Conservation (phyloP, 176 grass and related monocot genomes). For the Oryza meridionalis region DNA sequence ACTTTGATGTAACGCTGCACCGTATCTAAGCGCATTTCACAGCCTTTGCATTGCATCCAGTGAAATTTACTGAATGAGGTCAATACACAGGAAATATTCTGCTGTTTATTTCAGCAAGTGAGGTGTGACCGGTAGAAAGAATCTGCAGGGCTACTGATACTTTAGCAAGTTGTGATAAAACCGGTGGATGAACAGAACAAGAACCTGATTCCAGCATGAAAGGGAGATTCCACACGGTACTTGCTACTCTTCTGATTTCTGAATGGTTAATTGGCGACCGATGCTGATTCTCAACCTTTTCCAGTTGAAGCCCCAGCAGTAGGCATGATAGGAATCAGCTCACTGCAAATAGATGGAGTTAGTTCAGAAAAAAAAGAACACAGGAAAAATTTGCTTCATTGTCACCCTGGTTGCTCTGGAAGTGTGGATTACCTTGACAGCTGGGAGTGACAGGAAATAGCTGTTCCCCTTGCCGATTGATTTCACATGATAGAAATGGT, state of each 20-base stretch:
- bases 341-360: slow-evolving; percentile 4
- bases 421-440: neutral
- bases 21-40: neutral
- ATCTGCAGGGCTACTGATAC: neutral
- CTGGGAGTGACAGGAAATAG: slow-evolving; percentile 12
- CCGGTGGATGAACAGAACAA: slow-evolving; percentile 13
- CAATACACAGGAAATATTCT: neutral
- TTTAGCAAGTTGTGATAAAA: slow-evolving; percentile 20
- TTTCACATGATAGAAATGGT: neutral
- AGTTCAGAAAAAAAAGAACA: slow-evolving; percentile 7
- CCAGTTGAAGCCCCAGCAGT: slow-evolving; percentile 8
- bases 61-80: too few relatives aligned
- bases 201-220: slow-evolving; percentile 48
- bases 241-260: slow-evolving; percentile 2
- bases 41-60: neutral
- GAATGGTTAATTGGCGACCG: slow-evolving; percentile 32
- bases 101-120: neutral
- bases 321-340: neutral
- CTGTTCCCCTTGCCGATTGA: slow-evolving; percentile 2
- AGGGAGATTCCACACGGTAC: slow-evolving; percentile 10
- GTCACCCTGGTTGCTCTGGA: neutral
- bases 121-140: neutral
- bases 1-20: neutral
- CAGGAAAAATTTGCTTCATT: neutral
- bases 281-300: slow-evolving; percentile 44